These are phyloP conservation scores for Samsoniella hepiali DNA, from an alignment of 2,329 filamentous ascomycete genomes.

Conservation along the genomic window DNA sequence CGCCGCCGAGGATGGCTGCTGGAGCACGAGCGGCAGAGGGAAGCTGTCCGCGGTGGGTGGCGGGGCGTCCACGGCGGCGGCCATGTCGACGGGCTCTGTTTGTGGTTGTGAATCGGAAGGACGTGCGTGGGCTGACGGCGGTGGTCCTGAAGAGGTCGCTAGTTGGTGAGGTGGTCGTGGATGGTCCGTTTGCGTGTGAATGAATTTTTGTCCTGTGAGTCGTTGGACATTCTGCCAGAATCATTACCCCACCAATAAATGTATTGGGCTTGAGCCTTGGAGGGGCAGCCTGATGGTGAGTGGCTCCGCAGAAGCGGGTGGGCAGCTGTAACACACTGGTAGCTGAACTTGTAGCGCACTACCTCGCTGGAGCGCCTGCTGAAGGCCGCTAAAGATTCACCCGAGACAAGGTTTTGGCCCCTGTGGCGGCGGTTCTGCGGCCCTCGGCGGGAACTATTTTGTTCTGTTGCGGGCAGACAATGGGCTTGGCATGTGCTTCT, in stretches of 20 bases:
- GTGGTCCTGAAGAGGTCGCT: background rate
- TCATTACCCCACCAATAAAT: background rate
- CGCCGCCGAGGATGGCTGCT: conserved; percentile 54
- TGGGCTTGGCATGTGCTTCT: background rate
- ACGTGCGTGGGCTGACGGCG: background rate
- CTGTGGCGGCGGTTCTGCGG: background rate
- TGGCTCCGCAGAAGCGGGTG: background rate
- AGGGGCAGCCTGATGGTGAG: background rate
- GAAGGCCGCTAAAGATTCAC: background rate
- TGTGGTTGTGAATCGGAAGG: background rate
- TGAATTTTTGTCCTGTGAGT: background rate
- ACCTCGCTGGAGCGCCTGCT: background rate
- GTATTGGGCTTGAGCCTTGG: background rate
- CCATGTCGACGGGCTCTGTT: conserved; percentile 1
- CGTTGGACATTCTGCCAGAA: background rate
- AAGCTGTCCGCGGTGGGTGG: conserved; percentile 30
- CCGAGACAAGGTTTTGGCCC: background rate
- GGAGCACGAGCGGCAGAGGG: conserved; percentile 63
- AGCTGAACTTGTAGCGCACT: background rate
- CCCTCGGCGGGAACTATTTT: background rate
- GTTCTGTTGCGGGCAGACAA: background rate
- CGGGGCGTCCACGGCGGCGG: background rate
- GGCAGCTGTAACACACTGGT: no score
- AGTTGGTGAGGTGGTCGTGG: background rate
- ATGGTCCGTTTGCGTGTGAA: background rate